Evolutionary conservation across 1,284 basidiomycete species (phyloP).

Genomic region (Leccinum angustisporum): DNA sequence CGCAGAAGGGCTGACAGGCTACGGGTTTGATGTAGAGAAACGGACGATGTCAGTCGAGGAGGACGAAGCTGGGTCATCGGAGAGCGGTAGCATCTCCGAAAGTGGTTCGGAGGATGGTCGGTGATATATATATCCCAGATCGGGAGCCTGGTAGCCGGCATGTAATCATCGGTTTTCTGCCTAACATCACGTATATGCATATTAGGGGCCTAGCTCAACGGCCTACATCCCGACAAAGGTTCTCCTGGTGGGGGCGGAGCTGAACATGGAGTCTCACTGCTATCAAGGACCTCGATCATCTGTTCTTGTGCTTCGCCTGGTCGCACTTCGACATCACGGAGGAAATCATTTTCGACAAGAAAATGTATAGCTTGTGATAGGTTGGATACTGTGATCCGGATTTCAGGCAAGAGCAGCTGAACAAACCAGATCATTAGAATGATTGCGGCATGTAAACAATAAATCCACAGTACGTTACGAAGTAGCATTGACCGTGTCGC

Average conservation of each 20-base stretch:
- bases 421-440: constrained; percentile 18
- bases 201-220: background rate
- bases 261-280: constrained; percentile 14
- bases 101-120: constrained; percentile 20
- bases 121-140: constrained; percentile 4
- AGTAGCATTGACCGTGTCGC: constrained; percentile 65
- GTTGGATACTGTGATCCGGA: constrained; percentile 88
- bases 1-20: constrained; percentile 55
- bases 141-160: background rate
- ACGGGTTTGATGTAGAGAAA: constrained; percentile 81
- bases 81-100: constrained; percentile 36
- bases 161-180: background rate
- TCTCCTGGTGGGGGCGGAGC: background rate
- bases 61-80: constrained; percentile 40
- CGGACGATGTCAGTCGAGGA: constrained; percentile 68
- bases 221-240: background rate
- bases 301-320: constrained; percentile 77
- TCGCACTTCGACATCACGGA: constrained; percentile 78
- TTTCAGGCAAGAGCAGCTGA: constrained; percentile 85
- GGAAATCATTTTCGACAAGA: constrained; percentile 89
- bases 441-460: background rate
- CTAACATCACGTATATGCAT: background rate
- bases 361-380: constrained; percentile 93
- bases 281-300: constrained; percentile 59
- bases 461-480: constrained; percentile 55